Percentiles rank a stretch among this genome's conserved stretches.
Evolutionary conservation across 495 filamentous ascomycete species (phyloP).

Genomic region (Neurospora sp.): DNA sequence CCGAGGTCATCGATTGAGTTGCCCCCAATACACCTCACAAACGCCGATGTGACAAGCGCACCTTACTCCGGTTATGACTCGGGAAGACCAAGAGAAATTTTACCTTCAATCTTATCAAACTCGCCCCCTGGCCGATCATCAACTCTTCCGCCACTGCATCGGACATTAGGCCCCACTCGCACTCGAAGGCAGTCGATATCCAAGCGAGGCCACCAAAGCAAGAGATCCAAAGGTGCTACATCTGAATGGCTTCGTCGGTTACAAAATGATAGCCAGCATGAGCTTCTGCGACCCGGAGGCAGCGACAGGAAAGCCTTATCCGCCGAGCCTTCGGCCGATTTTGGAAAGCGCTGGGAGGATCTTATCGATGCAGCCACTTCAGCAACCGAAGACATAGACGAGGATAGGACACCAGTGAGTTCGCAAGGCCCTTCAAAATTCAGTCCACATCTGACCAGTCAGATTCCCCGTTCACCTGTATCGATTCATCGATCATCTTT

Average conservation of each 20-base stretch:
- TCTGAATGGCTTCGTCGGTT: slow-evolving; percentile 41
- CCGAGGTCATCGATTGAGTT: slow-evolving; percentile 59
- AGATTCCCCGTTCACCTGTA: slow-evolving; percentile 61
- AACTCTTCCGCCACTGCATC: slow-evolving; percentile 71
- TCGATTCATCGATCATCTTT: slow-evolving; percentile 65
- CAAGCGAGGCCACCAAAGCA: slow-evolving; percentile 67
- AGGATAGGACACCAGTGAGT: slow-evolving; percentile 72
- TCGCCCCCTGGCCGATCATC: slow-evolving; percentile 82
- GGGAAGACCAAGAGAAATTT: slow-evolving; percentile 54
- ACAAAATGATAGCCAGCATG: slow-evolving; percentile 30
- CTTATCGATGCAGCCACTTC: slow-evolving; percentile 79
- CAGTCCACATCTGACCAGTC: slow-evolving; percentile 31
- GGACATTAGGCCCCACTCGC: slow-evolving; percentile 48
- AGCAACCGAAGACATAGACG: slow-evolving; percentile 84
- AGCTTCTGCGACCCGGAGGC: slow-evolving; percentile 54
- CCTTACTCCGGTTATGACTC: slow-evolving; percentile 53
- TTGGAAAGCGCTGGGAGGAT: slow-evolving; percentile 88
- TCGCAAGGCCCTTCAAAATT: slow-evolving; percentile 20
- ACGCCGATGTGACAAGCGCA: slow-evolving; percentile 57
- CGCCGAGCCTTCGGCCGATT: slow-evolving; percentile 67
- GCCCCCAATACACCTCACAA: slow-evolving; percentile 54
- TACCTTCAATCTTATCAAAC: slow-evolving; percentile 69
- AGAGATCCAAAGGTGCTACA: slow-evolving; percentile 53
- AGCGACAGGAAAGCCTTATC: slow-evolving; percentile 74
- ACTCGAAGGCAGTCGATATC: slow-evolving; percentile 78